A percentile compares a stretch with the other conserved stretches of the same genome.
These are phyloP conservation scores for Syzygium jambos DNA, from an alignment of 345 rosid species.

Conservation along the genomic window DNA sequence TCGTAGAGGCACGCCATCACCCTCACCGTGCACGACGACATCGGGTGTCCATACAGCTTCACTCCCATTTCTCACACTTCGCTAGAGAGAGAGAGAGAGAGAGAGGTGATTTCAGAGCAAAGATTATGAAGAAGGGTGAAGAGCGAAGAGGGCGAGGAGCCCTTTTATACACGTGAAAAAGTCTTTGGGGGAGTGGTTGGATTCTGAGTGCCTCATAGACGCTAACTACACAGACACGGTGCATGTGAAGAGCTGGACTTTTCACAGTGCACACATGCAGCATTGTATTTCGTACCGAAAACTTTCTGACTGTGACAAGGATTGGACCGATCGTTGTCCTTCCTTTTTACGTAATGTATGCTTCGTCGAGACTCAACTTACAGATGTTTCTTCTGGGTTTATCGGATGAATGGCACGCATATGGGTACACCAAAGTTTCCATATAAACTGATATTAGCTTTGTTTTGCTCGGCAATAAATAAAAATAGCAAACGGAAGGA, in stretches of 20 bases:
- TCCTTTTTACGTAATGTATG: background rate
- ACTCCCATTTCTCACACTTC: slow-evolving; percentile 26
- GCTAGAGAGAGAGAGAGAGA: background rate
- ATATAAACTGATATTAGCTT: background rate
- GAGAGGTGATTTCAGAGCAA: background rate
- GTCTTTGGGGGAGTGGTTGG: background rate
- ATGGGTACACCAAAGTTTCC: background rate
- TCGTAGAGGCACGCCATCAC: slow-evolving; percentile 64
- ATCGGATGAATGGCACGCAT: background rate
- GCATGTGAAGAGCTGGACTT: background rate
- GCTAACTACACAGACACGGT: background rate
- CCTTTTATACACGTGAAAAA: background rate
- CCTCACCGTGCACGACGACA: slow-evolving; percentile 63
- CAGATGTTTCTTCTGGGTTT: background rate
- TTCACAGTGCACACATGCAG: background rate
- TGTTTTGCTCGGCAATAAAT: background rate
- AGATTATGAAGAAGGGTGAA: background rate
- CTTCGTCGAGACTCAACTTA: background rate
- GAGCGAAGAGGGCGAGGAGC: background rate
- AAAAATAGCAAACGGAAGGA: background rate
- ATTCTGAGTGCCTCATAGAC: background rate
- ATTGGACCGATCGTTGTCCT: background rate
- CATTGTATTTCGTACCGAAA: background rate
- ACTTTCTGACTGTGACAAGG: background rate
- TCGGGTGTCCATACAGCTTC: slow-evolving; percentile 56